Evolutionary conservation across 108 stramenopile species (phyloP), one percentile per base, ranked within the genome.

Genomic region (Seminavis robusta): DNA sequence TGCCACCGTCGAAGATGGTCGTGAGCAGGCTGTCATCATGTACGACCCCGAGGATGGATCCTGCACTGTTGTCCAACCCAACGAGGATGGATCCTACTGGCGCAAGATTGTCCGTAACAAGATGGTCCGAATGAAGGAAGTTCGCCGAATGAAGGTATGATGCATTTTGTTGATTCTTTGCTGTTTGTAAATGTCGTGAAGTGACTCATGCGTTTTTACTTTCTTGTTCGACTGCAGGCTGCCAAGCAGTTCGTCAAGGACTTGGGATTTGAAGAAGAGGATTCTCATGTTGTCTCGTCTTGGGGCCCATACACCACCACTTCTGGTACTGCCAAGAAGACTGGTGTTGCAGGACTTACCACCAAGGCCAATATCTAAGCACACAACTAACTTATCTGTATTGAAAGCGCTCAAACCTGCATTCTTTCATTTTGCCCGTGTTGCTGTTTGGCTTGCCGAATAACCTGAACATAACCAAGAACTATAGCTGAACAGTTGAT

Each of bases 1-100:
- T 54, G 67, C 56, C 1, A n/a, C n/a, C 53, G 53, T 8, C 17
- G 31, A 48, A 23, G 60, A 76, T 25, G 37, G 60, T 19, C 66
- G 80, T 24, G 85, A 83, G 49, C 81, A 83, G 56, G 85, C 81
- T 24, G 67, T 88, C 31, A 63, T 88, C 24, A 51, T 83, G 29
- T 50, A 75, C 33, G 81, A 86, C 58, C 36, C 36, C 11, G 36
- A 11, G 11, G 36, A 37, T 37, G 36, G 13, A 37, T 13, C 10
- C 10, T 10, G 36, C 13, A 37, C 36, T 37, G 90, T 97, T 13
- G 66, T 95, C n/a, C 94, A 95, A 48, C 95, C 95, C 29, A 96
- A 97, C 56, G 88, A 94, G 48, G 93, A 97, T 66, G 96, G 96
- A 10, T 86, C 84, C 11, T 97, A 96, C 73, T 95, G 95, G 90